Percentiles rank a stretch among this genome's conserved stretches.
Conservation (phyloP, 176 grass and related monocot species). For the Triticum dicoccoides region DNA sequence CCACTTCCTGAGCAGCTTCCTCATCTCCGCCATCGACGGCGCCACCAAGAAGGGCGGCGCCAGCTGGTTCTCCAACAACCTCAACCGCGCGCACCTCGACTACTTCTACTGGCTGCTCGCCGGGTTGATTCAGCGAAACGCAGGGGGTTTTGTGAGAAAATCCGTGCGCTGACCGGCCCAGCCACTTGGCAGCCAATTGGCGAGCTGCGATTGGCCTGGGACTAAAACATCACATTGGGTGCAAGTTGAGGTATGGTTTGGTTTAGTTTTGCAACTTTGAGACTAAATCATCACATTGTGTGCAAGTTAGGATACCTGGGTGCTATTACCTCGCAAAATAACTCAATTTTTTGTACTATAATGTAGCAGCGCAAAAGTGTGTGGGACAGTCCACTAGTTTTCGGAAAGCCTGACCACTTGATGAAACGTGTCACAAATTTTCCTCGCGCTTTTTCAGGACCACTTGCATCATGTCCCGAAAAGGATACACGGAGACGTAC, state of each 20-base stretch:
- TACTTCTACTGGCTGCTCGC: constrained; percentile 68
- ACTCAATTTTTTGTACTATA: no score
- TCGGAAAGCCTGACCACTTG: neutral
- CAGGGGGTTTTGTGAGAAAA: no score
- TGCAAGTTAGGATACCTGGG: no score
- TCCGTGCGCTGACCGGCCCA: no score
- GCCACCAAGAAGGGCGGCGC: constrained; percentile 36
- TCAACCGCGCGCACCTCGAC: constrained; percentile 39
- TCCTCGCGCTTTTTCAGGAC: neutral
- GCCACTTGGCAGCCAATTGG: no score
- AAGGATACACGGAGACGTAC: neutral
- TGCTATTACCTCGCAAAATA: no score
- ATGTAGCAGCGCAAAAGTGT: neutral
- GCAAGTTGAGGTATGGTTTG: no score
- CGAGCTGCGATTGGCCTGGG: no score
- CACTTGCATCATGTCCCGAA: neutral
- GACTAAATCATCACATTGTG: no score
- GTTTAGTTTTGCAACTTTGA: no score
- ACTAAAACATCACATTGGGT: no score
- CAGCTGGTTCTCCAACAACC: constrained; percentile 38
- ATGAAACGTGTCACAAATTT: neutral
- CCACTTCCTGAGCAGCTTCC: constrained; percentile 39
- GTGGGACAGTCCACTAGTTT: neutral
- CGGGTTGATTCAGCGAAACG: no score
- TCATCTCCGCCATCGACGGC: constrained; percentile 45